Evolutionary conservation across 2,329 filamentous ascomycete species (phyloP).

Genomic region (Penicillium sp.): DNA sequence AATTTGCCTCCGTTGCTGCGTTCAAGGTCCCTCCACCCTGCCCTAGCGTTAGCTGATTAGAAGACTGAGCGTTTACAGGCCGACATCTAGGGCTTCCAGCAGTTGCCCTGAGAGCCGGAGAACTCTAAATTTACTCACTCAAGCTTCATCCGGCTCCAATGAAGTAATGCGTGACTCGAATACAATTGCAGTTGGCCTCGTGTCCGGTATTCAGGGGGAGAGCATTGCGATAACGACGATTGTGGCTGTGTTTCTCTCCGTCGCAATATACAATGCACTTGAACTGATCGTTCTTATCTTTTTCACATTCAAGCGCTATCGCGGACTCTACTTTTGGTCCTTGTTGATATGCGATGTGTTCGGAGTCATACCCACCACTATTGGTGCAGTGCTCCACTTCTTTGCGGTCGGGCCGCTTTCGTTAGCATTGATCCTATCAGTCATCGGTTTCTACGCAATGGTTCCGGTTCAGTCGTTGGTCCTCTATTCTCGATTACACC

Average conservation of each 20-base stretch:
- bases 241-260: constrained; percentile 41
- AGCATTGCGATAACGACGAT: too few relatives aligned
- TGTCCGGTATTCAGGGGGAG: too few relatives aligned
- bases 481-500: constrained; percentile 65
- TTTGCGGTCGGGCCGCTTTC: constrained; percentile 38
- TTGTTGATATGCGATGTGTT: constrained; percentile 40
- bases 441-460: constrained; percentile 62
- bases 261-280: constrained; percentile 54
- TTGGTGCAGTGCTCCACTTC: constrained; percentile 47
- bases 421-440: constrained; percentile 45
- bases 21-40: too few relatives aligned
- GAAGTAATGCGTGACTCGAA: too few relatives aligned
- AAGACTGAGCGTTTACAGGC: too few relatives aligned
- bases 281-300: constrained; percentile 45
- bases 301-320: constrained; percentile 40
- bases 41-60: too few relatives aligned
- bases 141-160: too few relatives aligned
- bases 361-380: constrained; percentile 40
- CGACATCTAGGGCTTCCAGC: too few relatives aligned
- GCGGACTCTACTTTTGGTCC: constrained; percentile 48
- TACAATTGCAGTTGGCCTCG: too few relatives aligned
- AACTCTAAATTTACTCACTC: too few relatives aligned
- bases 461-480: constrained; percentile 65
- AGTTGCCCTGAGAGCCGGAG: too few relatives aligned
- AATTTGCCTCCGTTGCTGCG: too few relatives aligned